Percentiles rank a stretch among this genome's conserved stretches.
These are phyloP conservation scores for Penicillium sp. DNA, from an alignment of 2,329 filamentous ascomycete species.

Conservation along the genomic window DNA sequence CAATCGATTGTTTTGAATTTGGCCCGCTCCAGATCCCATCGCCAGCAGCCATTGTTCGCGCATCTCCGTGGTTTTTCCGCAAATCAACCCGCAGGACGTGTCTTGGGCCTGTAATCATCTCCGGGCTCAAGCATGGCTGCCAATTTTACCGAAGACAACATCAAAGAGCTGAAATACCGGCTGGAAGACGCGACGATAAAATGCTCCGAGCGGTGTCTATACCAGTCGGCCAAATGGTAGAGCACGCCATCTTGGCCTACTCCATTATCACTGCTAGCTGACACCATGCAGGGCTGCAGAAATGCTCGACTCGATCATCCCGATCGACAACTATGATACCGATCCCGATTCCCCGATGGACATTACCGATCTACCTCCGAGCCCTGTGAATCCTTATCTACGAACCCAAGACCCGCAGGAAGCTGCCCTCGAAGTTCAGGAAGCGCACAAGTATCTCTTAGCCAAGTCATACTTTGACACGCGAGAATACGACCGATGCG, in stretches of 20 bases:
- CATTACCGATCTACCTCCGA: slow-evolving; percentile 55
- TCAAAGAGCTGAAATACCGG: slow-evolving; percentile 69
- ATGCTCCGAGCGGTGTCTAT: slow-evolving; percentile 92
- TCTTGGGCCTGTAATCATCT: neutral
- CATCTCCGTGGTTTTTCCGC: neutral
- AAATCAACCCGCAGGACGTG: neutral
- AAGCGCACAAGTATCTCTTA: slow-evolving; percentile 82
- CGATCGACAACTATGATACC: slow-evolving; percentile 61
- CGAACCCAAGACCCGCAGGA: slow-evolving; percentile 72
- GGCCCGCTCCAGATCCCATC: slow-evolving; percentile 23
- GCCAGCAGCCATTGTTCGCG: neutral
- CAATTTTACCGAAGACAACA: slow-evolving; percentile 42
- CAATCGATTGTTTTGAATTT: neutral
- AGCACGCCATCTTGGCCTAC: neutral
- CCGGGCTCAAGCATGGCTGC: slow-evolving; percentile 34
- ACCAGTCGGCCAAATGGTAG: slow-evolving; percentile 96
- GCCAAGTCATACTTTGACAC: slow-evolving; percentile 96
- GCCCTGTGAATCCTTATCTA: slow-evolving; percentile 55
- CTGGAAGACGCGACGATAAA: slow-evolving; percentile 86
- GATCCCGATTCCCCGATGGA: slow-evolving; percentile 65
- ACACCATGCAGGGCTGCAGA: slow-evolving; percentile 77
- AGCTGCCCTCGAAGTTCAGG: slow-evolving; percentile 74
- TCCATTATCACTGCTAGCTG: slow-evolving; percentile 18
- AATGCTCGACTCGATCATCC: slow-evolving; percentile 80
- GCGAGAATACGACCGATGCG: slow-evolving; percentile 91